These are phyloP conservation scores for Zasmidium cellare DNA, from an alignment of 2,329 filamentous ascomycete species.

Conservation along the genomic window DNA sequence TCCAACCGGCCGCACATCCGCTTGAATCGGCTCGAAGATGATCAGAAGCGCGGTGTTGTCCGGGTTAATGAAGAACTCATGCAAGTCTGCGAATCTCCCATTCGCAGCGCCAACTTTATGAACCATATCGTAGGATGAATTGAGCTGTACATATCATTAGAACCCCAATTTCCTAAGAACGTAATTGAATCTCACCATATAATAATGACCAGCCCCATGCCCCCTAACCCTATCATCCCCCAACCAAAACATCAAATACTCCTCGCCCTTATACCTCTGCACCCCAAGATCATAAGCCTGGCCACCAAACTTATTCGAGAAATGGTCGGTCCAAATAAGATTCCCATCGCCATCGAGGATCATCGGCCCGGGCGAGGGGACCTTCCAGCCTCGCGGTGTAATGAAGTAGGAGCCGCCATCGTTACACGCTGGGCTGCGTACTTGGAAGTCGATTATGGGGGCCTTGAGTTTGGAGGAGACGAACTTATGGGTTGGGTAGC, in stretches of 20 bases:
- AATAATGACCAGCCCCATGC: conserved; percentile 29
- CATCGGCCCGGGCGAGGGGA: conserved; percentile 26
- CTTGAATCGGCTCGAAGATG: conserved; percentile 33
- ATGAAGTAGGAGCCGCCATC: conserved; percentile 25
- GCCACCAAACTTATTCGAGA: conserved; percentile 23
- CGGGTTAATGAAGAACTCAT: conserved; percentile 45
- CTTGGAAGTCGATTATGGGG: conserved; percentile 15
- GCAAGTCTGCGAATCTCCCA: conserved; percentile 39
- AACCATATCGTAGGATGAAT: conserved; percentile 33
- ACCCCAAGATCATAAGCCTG: conserved; percentile 33
- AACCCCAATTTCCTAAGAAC: too few species aligned
- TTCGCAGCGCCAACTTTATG: conserved; percentile 40
- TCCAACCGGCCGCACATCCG: conserved; percentile 25
- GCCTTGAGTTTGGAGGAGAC: conserved; percentile 17
- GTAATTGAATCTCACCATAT: conserved; percentile 29
- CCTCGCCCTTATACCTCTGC: conserved; percentile 33
- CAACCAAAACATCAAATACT: conserved; percentile 38
- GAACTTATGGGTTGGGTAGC: conserved; percentile 17
- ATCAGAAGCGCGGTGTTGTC: conserved; percentile 44
- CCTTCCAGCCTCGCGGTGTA: conserved; percentile 24
- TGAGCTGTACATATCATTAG: conserved; percentile 9
- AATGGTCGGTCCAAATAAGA: conserved; percentile 27
- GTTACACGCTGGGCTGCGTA: conserved; percentile 15
- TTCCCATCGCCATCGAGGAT: conserved; percentile 28
- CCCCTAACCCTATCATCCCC: conserved; percentile 34